Evolutionary conservation across 176 grass and related monocot species (phyloP).

Genomic region (Areca catechu): DNA sequence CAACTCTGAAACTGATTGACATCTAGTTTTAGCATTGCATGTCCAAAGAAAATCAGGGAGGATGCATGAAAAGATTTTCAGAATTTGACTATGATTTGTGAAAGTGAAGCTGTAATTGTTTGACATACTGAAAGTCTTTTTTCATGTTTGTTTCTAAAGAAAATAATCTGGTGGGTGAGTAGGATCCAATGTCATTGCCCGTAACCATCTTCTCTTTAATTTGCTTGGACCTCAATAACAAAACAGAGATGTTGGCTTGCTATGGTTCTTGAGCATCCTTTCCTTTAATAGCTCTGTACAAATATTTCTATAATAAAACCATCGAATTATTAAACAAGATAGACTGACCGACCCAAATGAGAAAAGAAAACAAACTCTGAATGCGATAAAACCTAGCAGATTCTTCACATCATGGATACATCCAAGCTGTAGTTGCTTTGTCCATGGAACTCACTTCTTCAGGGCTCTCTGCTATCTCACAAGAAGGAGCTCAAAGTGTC

Average conservation of each 20-base stretch:
- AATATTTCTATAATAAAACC: conserved; percentile 24
- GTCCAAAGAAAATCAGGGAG: no score
- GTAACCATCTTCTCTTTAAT: no score
- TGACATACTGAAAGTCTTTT: no score
- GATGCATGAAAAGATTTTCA: no score
- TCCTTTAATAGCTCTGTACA: conserved; percentile 30
- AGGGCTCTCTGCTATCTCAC: no score
- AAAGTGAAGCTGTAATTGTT: no score
- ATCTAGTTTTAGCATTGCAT: no score
- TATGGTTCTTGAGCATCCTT: conserved; percentile 11
- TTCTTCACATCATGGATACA: conserved; percentile 20
- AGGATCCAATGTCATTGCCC: not conserved
- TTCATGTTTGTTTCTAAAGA: not conserved
- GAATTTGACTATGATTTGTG: no score
- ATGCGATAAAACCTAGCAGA: conserved; percentile 17
- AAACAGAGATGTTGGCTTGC: not conserved
- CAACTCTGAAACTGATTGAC: no score
- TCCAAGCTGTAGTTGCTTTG: conserved; percentile 16
- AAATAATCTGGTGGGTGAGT: not conserved
- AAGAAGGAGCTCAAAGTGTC: conserved; percentile 3
- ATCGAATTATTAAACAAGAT: conserved; percentile 1
- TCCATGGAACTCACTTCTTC: not conserved
- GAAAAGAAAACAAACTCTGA: not conserved
- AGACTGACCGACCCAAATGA: not conserved
- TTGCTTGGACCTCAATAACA: no score